phyloP scores from a whole-genome alignment of 495 filamentous ascomycete genomes.

The Viridothelium virens region DNA sequence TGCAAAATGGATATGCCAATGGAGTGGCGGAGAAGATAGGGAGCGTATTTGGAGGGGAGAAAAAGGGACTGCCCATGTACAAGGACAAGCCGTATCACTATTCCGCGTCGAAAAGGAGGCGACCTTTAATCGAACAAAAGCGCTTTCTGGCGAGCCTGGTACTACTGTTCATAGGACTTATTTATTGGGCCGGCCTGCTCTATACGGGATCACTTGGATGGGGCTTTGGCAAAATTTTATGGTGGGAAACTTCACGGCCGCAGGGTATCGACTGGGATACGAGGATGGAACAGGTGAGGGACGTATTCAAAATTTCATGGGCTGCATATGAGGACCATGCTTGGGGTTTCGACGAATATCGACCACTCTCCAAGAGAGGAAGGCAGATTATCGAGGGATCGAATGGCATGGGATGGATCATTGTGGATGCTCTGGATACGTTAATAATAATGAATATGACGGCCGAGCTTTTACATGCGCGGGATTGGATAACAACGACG shows the following conservation, averaged over 20 bases:
- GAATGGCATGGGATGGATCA: slow-evolving; percentile 90
- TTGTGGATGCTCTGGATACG: slow-evolving; percentile 91
- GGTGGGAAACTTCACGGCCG: slow-evolving; percentile 13
- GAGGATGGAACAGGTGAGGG: slow-evolving; percentile 76
- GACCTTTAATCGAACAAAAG: slow-evolving; percentile 42
- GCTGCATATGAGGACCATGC: slow-evolving; percentile 86
- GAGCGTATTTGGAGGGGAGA: slow-evolving; percentile 47
- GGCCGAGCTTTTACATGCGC: slow-evolving; percentile 70
- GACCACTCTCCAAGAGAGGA: slow-evolving; percentile 71
- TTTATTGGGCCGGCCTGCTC: slow-evolving; percentile 56
- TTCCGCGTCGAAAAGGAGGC: slow-evolving; percentile 44
- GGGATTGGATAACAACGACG: slow-evolving; percentile 80
- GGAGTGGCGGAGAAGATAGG: slow-evolving; percentile 41
- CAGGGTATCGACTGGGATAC: slow-evolving; percentile 57
- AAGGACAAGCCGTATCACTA: slow-evolving; percentile 94
- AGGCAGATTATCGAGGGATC: slow-evolving; percentile 61
- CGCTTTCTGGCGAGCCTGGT: slow-evolving; percentile 43
- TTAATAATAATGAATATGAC: slow-evolving; percentile 98
- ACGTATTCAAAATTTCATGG: slow-evolving; percentile 85
- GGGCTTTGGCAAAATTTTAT: slow-evolving; percentile 11
- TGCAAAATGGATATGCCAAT: slow-evolving; percentile 40
- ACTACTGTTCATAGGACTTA: slow-evolving; percentile 43
- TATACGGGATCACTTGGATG: slow-evolving; percentile 18
- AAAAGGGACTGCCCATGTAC: slow-evolving; percentile 79
- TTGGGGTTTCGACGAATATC: slow-evolving; percentile 89